Evolutionary conservation across 1,284 basidiomycete species (phyloP).

Genomic region (Apiotrichum gracile): DNA sequence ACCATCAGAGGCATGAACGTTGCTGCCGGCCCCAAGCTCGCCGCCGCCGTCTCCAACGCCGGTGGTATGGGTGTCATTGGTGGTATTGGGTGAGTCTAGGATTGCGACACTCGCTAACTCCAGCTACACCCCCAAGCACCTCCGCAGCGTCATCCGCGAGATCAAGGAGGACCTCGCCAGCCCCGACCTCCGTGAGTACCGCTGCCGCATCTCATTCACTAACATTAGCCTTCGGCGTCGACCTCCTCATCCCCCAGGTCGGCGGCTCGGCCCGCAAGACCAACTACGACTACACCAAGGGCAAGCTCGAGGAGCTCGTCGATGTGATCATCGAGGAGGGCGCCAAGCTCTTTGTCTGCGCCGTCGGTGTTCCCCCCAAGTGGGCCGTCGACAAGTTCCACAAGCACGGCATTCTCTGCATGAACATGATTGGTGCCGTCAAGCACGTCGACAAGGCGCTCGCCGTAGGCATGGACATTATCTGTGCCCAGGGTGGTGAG

Average conservation of each 20-base stretch:
- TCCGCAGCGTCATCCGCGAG: conserved; percentile 58
- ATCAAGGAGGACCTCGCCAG: conserved; percentile 62
- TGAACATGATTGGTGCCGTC: conserved; percentile 89
- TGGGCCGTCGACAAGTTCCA: conserved; percentile 71
- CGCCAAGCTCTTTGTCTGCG: conserved; percentile 74
- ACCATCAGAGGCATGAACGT: conserved; percentile 66
- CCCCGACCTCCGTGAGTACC: conserved; percentile 27
- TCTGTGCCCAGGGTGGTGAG: conserved; percentile 81
- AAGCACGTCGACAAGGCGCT: conserved; percentile 78
- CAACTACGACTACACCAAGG: conserved; percentile 61
- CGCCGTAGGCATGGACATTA: conserved; percentile 72
- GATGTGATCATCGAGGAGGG: conserved; percentile 84
- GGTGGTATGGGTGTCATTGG: conserved; percentile 83
- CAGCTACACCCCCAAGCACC: conserved; percentile 39
- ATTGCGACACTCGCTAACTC: background rate
- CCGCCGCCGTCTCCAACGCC: conserved; percentile 69
- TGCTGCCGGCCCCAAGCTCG: conserved; percentile 74
- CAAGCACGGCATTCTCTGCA: conserved; percentile 68
- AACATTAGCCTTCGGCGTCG: conserved; percentile 67
- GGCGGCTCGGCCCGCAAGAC: conserved; percentile 77
- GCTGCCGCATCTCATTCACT: background rate
- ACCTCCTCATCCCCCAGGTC: conserved; percentile 74
- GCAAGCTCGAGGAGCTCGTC: conserved; percentile 61
- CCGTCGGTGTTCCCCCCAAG: conserved; percentile 68
- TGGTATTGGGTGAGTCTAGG: conserved; percentile 62